phyloP scores from a whole-genome alignment of 108 stramenopile genomes.

The Aurantiochytrium sp. region DNA sequence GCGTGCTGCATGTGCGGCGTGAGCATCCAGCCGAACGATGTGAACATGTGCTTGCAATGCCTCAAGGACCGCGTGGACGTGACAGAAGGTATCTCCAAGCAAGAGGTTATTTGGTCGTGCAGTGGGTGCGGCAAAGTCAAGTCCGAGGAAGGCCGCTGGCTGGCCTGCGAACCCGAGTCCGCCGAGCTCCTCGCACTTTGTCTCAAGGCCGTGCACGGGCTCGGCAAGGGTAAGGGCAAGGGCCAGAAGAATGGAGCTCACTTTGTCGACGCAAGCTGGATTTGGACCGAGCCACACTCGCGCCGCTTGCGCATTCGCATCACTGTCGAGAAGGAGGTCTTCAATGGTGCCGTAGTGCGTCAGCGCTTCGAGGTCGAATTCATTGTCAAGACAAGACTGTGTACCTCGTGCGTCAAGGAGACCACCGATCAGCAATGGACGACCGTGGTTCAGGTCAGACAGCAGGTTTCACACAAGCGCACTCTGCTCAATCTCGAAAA shows the following conservation, averaged over 20 bases:
- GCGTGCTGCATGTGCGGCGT: conserved; percentile 93
- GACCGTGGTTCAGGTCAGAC: conserved; percentile 91
- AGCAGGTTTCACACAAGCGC: conserved; percentile 95
- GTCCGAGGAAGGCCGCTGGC: conserved; percentile 82
- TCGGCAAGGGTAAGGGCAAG: conserved; percentile 52
- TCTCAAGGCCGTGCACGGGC: conserved; percentile 73
- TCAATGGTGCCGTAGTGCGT: conserved; percentile 83
- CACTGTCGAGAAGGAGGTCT: conserved; percentile 90
- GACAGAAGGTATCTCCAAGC: conserved; percentile 85
- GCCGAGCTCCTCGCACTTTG: conserved; percentile 92
- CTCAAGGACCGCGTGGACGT: conserved; percentile 85
- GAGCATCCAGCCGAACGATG: conserved; percentile 81
- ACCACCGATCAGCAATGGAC: conserved; percentile 92
- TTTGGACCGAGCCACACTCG: conserved; percentile 99
- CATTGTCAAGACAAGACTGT: conserved; percentile 92
- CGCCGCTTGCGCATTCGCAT: conserved; percentile 80
- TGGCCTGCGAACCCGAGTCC: conserved; percentile 82
- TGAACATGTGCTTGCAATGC: conserved; percentile 93
- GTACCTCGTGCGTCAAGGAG: conserved; percentile 84
- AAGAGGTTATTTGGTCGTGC: conserved; percentile 74
- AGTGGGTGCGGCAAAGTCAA: conserved; percentile 92
- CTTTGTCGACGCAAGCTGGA: conserved; percentile 93
- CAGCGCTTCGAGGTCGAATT: conserved; percentile 84
- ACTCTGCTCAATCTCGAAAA: conserved; percentile 98
- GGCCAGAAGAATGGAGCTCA: conserved; percentile 48